These are phyloP conservation scores for Talaromyces sp. DNA, from an alignment of 2,329 filamentous ascomycete genomes.

Conservation along the genomic window DNA sequence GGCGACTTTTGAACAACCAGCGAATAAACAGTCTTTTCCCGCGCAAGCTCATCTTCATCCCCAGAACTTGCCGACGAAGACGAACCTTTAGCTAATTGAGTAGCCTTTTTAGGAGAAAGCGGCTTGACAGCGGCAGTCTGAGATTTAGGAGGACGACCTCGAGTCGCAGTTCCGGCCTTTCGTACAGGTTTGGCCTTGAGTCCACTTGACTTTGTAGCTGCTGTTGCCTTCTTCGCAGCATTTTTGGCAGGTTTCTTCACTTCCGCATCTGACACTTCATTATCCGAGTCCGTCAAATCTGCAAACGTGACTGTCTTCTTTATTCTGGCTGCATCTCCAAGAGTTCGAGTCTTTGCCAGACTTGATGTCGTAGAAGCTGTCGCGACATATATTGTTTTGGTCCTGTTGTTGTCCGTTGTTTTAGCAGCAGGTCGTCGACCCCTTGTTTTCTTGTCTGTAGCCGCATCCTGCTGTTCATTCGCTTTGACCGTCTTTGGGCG, in stretches of 20 bases:
- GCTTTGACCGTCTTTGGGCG: slow-evolving; percentile 11
- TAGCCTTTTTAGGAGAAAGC: slow-evolving; percentile 47
- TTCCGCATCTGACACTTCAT: slow-evolving; percentile 28
- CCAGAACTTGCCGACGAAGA: slow-evolving; percentile 33
- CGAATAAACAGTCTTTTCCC: slow-evolving; percentile 28
- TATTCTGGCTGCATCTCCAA: slow-evolving; percentile 27
- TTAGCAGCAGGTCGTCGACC: slow-evolving; percentile 25
- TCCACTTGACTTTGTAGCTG: slow-evolving; percentile 29
- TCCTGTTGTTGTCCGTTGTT: slow-evolving; percentile 7
- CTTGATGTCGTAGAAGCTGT: slow-evolving; percentile 25
- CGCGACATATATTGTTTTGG: slow-evolving; percentile 23
- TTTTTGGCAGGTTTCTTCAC: slow-evolving; percentile 13
- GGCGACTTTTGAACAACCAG: slow-evolving; percentile 31
- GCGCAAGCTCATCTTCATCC: slow-evolving; percentile 42
- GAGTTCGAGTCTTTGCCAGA: slow-evolving; percentile 24
- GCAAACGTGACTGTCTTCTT: slow-evolving; percentile 47
- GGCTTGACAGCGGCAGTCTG: slow-evolving; percentile 32
- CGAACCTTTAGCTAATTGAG: slow-evolving; percentile 39
- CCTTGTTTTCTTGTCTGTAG: slow-evolving; percentile 18
- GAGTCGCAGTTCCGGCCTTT: slow-evolving; percentile 29
- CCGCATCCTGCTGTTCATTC: slow-evolving; percentile 11
- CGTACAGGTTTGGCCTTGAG: slow-evolving; percentile 44
- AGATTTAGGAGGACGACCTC: slow-evolving; percentile 28
- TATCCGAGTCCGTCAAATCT: slow-evolving; percentile 38
- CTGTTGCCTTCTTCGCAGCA: slow-evolving; percentile 22